Evolutionary conservation across 1,139 yeast species (phyloP).

Genomic region (Kurtzmaniella quercitrusa): DNA sequence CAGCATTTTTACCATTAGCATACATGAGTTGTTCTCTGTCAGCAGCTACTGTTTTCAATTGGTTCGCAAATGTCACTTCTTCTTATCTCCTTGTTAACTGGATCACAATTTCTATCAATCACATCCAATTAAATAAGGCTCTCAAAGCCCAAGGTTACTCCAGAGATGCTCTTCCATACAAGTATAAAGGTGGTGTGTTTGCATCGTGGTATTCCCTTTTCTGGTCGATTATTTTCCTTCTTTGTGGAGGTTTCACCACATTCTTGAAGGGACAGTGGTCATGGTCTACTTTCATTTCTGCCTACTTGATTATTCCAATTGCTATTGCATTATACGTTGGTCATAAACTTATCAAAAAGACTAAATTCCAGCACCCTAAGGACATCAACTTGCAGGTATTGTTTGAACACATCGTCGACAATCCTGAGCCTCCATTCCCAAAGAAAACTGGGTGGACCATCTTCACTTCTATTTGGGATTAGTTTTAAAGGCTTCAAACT

Average conservation of each 20-base stretch:
- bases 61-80: constrained; percentile 25
- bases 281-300: constrained; percentile 29
- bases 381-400: constrained; percentile 29
- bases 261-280: constrained; percentile 33
- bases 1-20: constrained; percentile 21
- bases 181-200: constrained; percentile 11
- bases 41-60: constrained; percentile 22
- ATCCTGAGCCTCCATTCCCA: constrained; percentile 33
- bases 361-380: constrained; percentile 21
- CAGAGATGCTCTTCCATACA: constrained; percentile 33
- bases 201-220: constrained; percentile 7
- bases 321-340: constrained; percentile 19
- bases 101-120: constrained; percentile 27
- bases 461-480: constrained; percentile 21
- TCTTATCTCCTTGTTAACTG: constrained; percentile 21
- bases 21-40: constrained; percentile 20
- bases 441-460: constrained; percentile 23
- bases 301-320: constrained; percentile 35
- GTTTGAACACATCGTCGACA: constrained; percentile 29
- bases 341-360: constrained; percentile 26
- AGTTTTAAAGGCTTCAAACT: neutral
- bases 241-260: constrained; percentile 39
- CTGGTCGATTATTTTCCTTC: neutral
- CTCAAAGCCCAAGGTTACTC: constrained; percentile 34
- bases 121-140: constrained; percentile 28